Conservation (phyloP, 306 rosid genomes). For the Cucurbita pepo region DNA sequence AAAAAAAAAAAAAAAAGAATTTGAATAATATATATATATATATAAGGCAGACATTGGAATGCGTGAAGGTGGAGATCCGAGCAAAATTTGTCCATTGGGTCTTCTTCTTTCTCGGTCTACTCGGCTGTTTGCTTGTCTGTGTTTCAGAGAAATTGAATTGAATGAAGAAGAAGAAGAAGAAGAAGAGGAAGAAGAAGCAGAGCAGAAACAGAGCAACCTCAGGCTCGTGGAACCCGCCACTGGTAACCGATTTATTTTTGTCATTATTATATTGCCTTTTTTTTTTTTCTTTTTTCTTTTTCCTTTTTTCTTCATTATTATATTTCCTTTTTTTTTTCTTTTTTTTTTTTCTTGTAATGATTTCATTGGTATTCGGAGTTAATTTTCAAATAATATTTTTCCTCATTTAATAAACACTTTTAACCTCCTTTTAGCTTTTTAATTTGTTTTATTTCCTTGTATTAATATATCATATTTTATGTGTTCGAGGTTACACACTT, state of each 20-base stretch:
- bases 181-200: neutral
- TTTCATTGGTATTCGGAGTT: neutral
- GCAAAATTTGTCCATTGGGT: neutral
- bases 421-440: too few species aligned
- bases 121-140: neutral
- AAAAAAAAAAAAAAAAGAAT: neutral
- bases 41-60: constrained; percentile 21
- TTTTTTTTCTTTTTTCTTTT: neutral
- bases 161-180: neutral
- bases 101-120: neutral
- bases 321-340: neutral
- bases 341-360: neutral
- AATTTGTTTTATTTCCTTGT: too few species aligned
- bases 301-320: neutral
- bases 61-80: constrained; percentile 44
- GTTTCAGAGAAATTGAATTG: neutral
- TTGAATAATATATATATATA: neutral
- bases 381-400: too few species aligned
- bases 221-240: constrained; percentile 44
- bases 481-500: too few species aligned
- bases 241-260: constrained; percentile 19
- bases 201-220: neutral
- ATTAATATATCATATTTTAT: too few species aligned
- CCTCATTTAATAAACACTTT: too few species aligned
- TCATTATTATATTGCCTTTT: constrained; percentile 23